phyloP scores from a whole-genome alignment of 257 asterid species.

The Rhazya stricta region DNA sequence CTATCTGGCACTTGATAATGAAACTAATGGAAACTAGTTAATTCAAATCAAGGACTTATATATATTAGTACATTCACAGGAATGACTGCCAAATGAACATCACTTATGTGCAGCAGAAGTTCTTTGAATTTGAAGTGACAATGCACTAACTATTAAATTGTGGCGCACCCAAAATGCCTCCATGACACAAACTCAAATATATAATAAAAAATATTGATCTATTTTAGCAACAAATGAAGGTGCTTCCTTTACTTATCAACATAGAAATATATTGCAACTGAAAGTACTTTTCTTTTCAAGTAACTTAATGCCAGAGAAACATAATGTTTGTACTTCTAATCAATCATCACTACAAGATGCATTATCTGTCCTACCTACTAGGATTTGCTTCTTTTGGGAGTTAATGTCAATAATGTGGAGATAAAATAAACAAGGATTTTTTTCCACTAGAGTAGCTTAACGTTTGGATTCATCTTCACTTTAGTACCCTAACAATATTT shows the following conservation, averaged over 20 bases:
- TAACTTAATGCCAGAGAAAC: not conserved
- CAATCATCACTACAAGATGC: not conserved
- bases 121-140: not conserved
- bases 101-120: not conserved
- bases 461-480: too few relatives aligned
- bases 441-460: too few relatives aligned
- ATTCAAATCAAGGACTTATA: not conserved
- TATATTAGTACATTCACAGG: not conserved
- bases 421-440: too few relatives aligned
- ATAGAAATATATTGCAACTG: not conserved
- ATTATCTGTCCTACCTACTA: not conserved
- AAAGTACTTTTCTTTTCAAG: not conserved
- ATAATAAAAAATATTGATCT: not conserved
- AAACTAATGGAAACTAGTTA: not conserved
- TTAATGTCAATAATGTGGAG: not conserved
- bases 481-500: too few relatives aligned
- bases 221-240: not conserved
- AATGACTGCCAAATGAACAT: not conserved
- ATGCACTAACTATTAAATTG: slow-evolving; percentile 14
- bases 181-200: not conserved
- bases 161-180: slow-evolving; percentile 7
- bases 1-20: not conserved
- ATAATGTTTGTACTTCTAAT: not conserved
- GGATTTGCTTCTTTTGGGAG: not conserved
- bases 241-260: not conserved